Conservation (phyloP, 768 basidiomycete species). For the Wakefieldia striispora region DNA sequence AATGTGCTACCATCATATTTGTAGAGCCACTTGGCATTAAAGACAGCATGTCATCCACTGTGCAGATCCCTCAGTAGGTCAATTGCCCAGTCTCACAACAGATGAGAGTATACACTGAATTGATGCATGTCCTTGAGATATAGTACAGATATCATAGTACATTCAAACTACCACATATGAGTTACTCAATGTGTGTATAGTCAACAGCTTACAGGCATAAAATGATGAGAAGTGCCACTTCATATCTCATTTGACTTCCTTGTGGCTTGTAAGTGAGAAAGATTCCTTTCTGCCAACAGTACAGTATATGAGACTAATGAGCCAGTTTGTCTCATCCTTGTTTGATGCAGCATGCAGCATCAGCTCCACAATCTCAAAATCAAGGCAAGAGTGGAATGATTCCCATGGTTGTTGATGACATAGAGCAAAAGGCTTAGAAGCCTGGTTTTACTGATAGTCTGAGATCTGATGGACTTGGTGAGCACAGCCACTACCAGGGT, state of each 20-base stretch:
- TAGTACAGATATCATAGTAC: constrained; percentile 11
- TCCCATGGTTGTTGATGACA: constrained; percentile 26
- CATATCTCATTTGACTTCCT: constrained; percentile 22
- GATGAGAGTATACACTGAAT: constrained; percentile 21
- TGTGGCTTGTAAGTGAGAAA: constrained; percentile 17
- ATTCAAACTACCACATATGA: not conserved
- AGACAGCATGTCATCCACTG: too few species aligned
- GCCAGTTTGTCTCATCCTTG: constrained; percentile 10
- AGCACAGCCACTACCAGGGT: not conserved
- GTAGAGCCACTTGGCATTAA: too few species aligned
- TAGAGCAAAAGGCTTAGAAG: not conserved
- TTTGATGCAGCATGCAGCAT: constrained; percentile 21
- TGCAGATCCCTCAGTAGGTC: too few species aligned
- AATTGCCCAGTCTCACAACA: constrained; percentile 30
- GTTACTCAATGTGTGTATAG: not conserved
- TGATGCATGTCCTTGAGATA: constrained; percentile 12
- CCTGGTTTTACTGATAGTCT: not conserved
- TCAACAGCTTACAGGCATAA: constrained; percentile 6
- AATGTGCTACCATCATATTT: constrained; percentile 28
- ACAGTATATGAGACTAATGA: constrained; percentile 20
- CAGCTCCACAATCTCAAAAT: constrained; percentile 33
- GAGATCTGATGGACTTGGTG: not conserved
- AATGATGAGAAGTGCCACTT: constrained; percentile 8
- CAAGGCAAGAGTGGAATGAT: constrained; percentile 22
- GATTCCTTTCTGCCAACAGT: not conserved